Evolutionary conservation across 1,139 yeast species (phyloP).

Genomic region (Candida glucosophila): DNA sequence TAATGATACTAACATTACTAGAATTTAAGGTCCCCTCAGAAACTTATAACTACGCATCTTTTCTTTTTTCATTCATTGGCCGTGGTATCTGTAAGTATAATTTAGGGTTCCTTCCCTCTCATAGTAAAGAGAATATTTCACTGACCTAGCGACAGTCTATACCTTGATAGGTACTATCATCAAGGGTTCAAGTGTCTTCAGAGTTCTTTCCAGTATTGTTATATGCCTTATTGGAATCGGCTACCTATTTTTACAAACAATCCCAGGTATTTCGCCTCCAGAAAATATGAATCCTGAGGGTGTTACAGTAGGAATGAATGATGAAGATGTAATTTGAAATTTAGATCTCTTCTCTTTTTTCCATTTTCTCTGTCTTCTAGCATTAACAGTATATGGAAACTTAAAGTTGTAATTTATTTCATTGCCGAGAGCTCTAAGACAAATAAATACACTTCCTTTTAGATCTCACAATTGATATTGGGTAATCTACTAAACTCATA

Average conservation of each 20-base stretch:
- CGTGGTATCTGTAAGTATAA: slow-evolving; percentile 59
- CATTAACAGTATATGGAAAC: no score
- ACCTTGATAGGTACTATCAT: slow-evolving; percentile 58
- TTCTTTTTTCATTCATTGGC: slow-evolving; percentile 75
- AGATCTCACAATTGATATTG: no score
- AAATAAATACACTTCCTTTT: no score
- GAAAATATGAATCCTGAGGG: slow-evolving; percentile 61
- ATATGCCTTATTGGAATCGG: slow-evolving; percentile 51
- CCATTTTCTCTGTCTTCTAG: no score
- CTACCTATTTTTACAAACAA: slow-evolving; percentile 55
- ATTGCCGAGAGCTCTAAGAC: no score
- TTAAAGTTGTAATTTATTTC: no score
- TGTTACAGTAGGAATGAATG: slow-evolving; percentile 33
- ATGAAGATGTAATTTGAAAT: slow-evolving; percentile 36
- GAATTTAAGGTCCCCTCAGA: slow-evolving; percentile 64
- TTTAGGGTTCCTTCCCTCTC: slow-evolving; percentile 38
- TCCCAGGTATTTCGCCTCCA: slow-evolving; percentile 66
- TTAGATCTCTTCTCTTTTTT: no score
- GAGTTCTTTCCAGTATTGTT: slow-evolving; percentile 46
- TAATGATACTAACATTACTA: slow-evolving; percentile 9
- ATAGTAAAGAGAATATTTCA: slow-evolving; percentile 42
- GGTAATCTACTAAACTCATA: no score
- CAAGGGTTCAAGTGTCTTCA: slow-evolving; percentile 48
- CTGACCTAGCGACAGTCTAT: slow-evolving; percentile 56
- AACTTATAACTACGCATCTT: slow-evolving; percentile 66